A percentile compares a stretch with the other conserved stretches of the same genome.
Evolutionary conservation across 805 yeast species (phyloP).

Genomic region (Hermanozyma aechmeae): DNA sequence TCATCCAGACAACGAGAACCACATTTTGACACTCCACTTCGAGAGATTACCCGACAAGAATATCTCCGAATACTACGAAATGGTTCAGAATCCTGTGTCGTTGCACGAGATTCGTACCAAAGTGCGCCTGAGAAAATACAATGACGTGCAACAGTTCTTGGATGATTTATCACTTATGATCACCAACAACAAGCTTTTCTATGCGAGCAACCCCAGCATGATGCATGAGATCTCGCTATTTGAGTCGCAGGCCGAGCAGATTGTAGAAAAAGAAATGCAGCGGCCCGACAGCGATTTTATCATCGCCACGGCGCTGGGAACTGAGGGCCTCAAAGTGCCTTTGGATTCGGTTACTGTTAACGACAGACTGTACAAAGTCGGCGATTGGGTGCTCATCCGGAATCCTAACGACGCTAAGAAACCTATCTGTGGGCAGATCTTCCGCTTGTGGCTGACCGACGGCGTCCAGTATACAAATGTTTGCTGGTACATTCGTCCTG

Average conservation of each 20-base stretch:
- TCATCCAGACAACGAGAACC: constrained; percentile 37
- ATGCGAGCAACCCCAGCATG: constrained; percentile 42
- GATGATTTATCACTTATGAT: constrained; percentile 70
- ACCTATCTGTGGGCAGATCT: constrained; percentile 91
- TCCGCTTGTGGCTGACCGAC: constrained; percentile 87
- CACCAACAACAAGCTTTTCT: constrained; percentile 58
- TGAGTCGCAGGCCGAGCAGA: constrained; percentile 49
- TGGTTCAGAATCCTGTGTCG: constrained; percentile 51
- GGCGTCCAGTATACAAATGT: constrained; percentile 79
- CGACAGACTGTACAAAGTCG: constrained; percentile 71
- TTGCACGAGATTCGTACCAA: constrained; percentile 70
- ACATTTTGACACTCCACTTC: constrained; percentile 52
- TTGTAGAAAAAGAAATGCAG: constrained; percentile 59
- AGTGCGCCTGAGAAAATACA: constrained; percentile 78
- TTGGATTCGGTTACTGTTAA: constrained; percentile 64
- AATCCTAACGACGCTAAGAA: constrained; percentile 83
- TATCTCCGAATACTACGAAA: constrained; percentile 45
- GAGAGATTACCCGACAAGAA: constrained; percentile 73
- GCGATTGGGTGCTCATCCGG: constrained; percentile 87
- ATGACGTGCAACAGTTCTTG: constrained; percentile 65
- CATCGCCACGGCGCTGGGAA: constrained; percentile 26
- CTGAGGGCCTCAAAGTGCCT: constrained; percentile 62
- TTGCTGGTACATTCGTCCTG: constrained; percentile 97
- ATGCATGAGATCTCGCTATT: constrained; percentile 53
- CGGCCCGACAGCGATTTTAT: constrained; percentile 77